These are phyloP conservation scores for Citrus cavaleriei DNA, from an alignment of 345 rosid species.

Conservation along the genomic window DNA sequence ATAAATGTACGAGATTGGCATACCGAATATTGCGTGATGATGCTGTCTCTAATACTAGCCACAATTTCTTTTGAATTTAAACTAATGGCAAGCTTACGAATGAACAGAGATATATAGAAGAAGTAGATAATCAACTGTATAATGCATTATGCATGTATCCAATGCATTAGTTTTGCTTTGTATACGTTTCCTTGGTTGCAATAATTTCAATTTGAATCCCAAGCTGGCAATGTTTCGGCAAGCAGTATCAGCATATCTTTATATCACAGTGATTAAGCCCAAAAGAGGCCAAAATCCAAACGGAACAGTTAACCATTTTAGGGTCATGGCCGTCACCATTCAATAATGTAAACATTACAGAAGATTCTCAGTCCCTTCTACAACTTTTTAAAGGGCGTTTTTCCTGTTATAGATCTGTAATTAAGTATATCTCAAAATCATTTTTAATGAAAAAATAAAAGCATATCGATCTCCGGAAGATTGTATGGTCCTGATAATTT, in stretches of 20 bases:
- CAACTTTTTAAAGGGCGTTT: not conserved
- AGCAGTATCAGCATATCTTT: not conserved
- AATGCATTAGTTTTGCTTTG: not conserved
- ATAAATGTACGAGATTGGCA: not conserved
- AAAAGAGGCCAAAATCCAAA: constrained; percentile 5
- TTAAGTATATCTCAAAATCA: not conserved
- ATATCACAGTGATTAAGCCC: not conserved
- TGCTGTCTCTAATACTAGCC: constrained; percentile 13
- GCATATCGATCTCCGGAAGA: not conserved
- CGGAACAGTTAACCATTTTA: not conserved
- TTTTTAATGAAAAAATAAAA: not conserved
- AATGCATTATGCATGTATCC: not conserved
- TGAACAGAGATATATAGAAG: not conserved
- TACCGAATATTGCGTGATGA: not conserved
- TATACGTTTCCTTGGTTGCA: not conserved
- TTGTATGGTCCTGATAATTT: not conserved
- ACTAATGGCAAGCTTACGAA: constrained; percentile 3
- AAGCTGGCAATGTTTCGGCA: not conserved
- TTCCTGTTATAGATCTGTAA: too few relatives aligned
- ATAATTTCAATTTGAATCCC: not conserved
- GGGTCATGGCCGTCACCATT: not conserved
- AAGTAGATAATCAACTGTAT: not conserved
- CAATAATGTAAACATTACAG: not conserved
- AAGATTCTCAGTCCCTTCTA: not conserved
- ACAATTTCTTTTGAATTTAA: not conserved